Conservation (phyloP, 2,329 filamentous ascomycete species). For the Colletotrichum destructivum region DNA sequence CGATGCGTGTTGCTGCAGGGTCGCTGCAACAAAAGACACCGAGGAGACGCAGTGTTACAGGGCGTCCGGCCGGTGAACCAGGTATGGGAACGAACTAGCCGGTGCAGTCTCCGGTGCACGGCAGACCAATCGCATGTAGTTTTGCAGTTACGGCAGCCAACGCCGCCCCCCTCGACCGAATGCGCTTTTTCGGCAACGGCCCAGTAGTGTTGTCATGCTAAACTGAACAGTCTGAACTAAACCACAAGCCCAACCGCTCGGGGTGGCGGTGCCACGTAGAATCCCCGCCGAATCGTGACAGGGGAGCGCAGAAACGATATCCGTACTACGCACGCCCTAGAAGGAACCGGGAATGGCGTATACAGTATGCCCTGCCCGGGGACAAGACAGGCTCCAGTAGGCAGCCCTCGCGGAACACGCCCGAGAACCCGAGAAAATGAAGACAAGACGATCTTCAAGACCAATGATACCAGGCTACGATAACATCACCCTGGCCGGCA, state of each 20-base stretch:
- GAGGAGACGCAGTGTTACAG: slow-evolving; percentile 8
- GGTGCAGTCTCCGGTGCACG: neutral
- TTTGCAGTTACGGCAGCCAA: neutral
- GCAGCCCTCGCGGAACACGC: slow-evolving; percentile 1
- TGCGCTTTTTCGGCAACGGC: neutral
- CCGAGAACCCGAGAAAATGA: slow-evolving; percentile 4
- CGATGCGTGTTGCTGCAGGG: slow-evolving; percentile 29
- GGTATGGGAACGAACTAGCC: neutral
- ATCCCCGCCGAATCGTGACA: slow-evolving; percentile 1
- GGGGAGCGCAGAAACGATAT: neutral
- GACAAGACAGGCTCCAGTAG: neutral
- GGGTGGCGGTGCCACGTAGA: neutral
- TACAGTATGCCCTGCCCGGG: slow-evolving; percentile 14
- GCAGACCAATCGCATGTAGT: neutral
- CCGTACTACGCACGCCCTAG: neutral
- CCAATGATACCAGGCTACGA: neutral
- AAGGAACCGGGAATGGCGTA: slow-evolving; percentile 13
- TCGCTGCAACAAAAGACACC: slow-evolving; percentile 10
- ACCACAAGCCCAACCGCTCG: neutral
- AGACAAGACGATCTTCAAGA: neutral
- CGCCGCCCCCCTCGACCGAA: too few relatives aligned
- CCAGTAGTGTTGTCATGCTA: neutral
- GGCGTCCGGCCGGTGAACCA: neutral
- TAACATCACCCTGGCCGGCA: neutral
- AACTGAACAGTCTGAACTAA: neutral